Evolutionary conservation across 768 basidiomycete species (phyloP), one percentile per base, ranked within the genome.

Genomic region (Filobasidium floriforme): DNA sequence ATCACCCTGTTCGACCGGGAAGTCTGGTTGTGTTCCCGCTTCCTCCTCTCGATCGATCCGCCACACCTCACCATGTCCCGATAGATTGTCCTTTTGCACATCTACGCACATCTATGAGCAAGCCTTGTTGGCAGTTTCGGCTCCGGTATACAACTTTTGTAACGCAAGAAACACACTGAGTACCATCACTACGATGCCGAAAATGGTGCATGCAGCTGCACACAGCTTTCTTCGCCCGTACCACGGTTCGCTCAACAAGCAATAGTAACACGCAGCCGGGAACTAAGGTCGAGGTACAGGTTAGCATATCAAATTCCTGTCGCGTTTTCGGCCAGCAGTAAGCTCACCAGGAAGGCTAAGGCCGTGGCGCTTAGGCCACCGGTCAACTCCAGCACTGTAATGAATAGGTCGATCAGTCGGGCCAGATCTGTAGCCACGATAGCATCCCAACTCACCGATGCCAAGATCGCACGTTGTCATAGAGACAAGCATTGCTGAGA

Each of bases 381-480:
- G 0, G 92, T 93, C 52, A 99, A 89, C 81, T 99, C 96, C 44
- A 99, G 87, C 81, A 94, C 96, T 57, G 29, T 26, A 5, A 51
- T 24, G 19, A 15, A 15, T 57, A 57, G 54, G 46, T 14, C 5
- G 14, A 49, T 57, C 26, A 57, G 54, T 57, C 29, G 7, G 22
- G 6, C 5, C 5, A 18, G 12, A 51, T 3, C 12, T 24, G 46
- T 6, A 51, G 24, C 46, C 3, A 51, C 12, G 19, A 49, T 49
- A 15, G 5, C 46, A 49, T 57, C 15, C n/a, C 5, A 7, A 57
- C 54, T 57, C 54, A 57, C 54, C 54, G 54, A 97, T 88, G n/a
- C 96, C 96, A 15, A 99, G 84, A 77, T 99, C 94, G 75, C 92
- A 96, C 1, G 94, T 97, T 65, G 92, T 83, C 63, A 97, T 82